Evolutionary conservation across 495 filamentous ascomycete species (phyloP), one percentile per base, ranked within the genome.

Genomic region (Lentithecium fluviatile): DNA sequence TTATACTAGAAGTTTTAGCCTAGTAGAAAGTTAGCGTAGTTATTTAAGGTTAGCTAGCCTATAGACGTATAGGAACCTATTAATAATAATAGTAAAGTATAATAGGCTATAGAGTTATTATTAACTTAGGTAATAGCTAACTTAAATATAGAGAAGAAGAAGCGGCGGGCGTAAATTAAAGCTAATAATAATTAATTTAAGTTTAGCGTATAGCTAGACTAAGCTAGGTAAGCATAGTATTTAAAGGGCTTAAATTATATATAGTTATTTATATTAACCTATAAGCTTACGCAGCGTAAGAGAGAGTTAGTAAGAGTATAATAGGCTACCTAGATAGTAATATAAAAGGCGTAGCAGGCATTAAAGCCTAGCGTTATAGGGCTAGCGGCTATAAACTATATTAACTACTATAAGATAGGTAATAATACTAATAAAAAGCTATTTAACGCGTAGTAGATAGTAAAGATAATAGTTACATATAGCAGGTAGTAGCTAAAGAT

Each of bases 181-280:
- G 45, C 45, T 47, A 47, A 47, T 20, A 47, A 47, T 20, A 47
- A 47, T 47, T 47, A 47, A 47, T 47, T 47, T 47, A 20, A 47
- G 45, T 47, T 47, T 47, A 47, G 45, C 45, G 45, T 19, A 47
- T 47, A 20, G 45, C 45, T 47, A 47, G 45, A 47, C 45, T 47
- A 47, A 47, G 45, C 45, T 12, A 20, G 45, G 45, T 47, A 20
- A 19, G 45, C 45, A 47, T 20, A 47, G 45, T 19, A 47, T 47
- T 47, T 47, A 47, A 47, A 47, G 45, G 45, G 45, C 45, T 47
- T 47, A 47, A 19, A 47, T 47, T 47, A 20, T 20, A 47, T 12
- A 19, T 47, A 47, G 45, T 47, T 47, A 19, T 47, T 20, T 12
- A 47, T 20, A 19, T 47, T 47, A 20, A 47, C 45, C 45, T 47